Evolutionary conservation across 805 yeast genomes (phyloP), one percentile per base, ranked within the genome.

Genomic region (Kuraishia cidri): DNA sequence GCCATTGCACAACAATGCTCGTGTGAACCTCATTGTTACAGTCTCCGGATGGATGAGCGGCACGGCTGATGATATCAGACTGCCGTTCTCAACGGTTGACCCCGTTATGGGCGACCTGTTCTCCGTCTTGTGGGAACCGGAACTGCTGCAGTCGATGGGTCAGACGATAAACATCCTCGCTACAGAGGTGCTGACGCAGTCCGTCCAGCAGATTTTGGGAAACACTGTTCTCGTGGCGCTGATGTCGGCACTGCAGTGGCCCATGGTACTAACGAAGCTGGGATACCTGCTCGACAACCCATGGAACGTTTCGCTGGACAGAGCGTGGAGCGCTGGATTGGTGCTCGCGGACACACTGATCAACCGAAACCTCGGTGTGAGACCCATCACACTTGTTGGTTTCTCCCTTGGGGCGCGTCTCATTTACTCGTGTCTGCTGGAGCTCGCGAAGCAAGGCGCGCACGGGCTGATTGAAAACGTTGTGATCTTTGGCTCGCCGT

Each of bases 21-120:
- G 98, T 32, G 79, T 94, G 3, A 90, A 86, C 49, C 62, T 88
- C 43, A 81, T 90, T 34, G 58, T 92, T 13, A 88, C 97, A 2
- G 87, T 94, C 0, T 76, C 94, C 33, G 99, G 99, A 1, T 92
- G 99, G 99, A 87, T 92, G 90, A 80, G 79, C 34, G 94, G 96
- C 53, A 80, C 78, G 37, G 75, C 78, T 46, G 99, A 92, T 75
- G 99, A 92, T 68, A 90, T 92, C 14, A 69, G 99, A 50, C 68
- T 92, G 40, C 98, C 98, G 2, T 92, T 88, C 50, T 83, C 95
- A 1, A 92, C 98, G 0, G 83, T 92, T 6, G 98, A 94, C 50
- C 98, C 98, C 0, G 85, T 90, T 0, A 87, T 90, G 90, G 99
- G 99, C 12, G 99, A 92, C 52, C 59, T 92, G 43, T 84, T 81